Percentiles rank a stretch among this genome's conserved stretches.
Evolutionary conservation across 345 rosid species (phyloP).

Genomic region (Populus davidiana): DNA sequence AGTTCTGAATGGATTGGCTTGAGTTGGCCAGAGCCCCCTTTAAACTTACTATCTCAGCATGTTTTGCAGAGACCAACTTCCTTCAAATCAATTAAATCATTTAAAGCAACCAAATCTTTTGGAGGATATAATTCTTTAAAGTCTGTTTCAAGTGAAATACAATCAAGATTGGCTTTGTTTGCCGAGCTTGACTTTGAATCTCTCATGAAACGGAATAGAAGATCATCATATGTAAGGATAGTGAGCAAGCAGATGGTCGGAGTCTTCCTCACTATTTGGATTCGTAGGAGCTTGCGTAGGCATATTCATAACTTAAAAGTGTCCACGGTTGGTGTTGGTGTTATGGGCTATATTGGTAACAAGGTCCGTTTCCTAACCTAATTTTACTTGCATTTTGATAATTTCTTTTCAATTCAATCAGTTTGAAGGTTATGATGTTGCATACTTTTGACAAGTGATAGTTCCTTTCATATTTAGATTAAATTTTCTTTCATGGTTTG

Average conservation of each 20-base stretch:
- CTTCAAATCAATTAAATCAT: conserved; percentile 52
- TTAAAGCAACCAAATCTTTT: conserved; percentile 53
- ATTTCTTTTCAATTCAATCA: not conserved
- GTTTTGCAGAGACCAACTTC: conserved; percentile 63
- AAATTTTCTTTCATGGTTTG: not conserved
- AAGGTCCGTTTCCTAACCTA: conserved; percentile 51
- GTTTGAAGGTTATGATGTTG: not conserved
- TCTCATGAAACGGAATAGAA: conserved; percentile 65
- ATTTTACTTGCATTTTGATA: conserved; percentile 1
- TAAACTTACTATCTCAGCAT: conserved; percentile 56
- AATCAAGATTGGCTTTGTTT: conserved; percentile 46
- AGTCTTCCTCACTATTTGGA: conserved; percentile 82
- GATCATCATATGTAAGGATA: conserved; percentile 65
- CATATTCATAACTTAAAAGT: conserved; percentile 77
- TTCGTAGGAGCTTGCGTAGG: conserved; percentile 76
- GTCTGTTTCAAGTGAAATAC: conserved; percentile 36
- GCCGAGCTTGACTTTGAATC: conserved; percentile 65
- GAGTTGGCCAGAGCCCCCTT: conserved; percentile 88
- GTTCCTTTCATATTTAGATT: not conserved
- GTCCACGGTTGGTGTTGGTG: conserved; percentile 90
- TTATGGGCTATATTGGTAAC: conserved; percentile 97
- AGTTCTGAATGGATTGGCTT: conserved; percentile 72
- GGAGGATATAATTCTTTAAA: conserved; percentile 59
- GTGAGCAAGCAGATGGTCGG: conserved; percentile 98
- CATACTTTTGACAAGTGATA: not conserved